Conservation (phyloP, 1,139 yeast genomes). For the Scheffersomyces titani region DNA sequence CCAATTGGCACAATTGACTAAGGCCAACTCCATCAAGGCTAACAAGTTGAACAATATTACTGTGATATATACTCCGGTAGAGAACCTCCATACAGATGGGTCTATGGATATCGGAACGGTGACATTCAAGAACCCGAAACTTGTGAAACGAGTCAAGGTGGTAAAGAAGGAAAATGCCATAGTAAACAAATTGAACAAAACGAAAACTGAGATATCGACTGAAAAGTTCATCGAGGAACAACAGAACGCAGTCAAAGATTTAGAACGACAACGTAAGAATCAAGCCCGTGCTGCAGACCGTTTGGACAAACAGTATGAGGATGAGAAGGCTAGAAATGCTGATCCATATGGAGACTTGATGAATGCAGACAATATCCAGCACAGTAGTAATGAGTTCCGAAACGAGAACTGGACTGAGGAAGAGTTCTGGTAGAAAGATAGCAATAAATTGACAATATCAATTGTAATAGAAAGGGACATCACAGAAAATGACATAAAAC, state of each 20-base stretch:
- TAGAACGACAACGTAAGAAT: conserved; percentile 33
- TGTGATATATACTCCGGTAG: conserved; percentile 76
- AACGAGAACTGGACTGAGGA: conserved; percentile 65
- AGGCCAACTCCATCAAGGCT: conserved; percentile 79
- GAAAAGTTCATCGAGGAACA: conserved; percentile 55
- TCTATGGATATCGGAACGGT: conserved; percentile 87
- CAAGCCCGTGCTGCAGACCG: conserved; percentile 32
- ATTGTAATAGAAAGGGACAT: neutral
- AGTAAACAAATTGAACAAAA: conserved; percentile 66
- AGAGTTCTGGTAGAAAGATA: conserved; percentile 41
- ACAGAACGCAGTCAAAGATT: conserved; percentile 35
- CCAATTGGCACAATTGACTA: conserved; percentile 76
- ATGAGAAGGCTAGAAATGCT: conserved; percentile 32
- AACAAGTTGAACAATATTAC: conserved; percentile 71
- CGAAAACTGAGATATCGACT: conserved; percentile 48
- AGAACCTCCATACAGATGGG: conserved; percentile 67
- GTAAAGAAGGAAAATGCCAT: conserved; percentile 62
- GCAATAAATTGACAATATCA: conserved; percentile 31
- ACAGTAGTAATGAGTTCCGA: conserved; percentile 53
- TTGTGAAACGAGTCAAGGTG: conserved; percentile 56
- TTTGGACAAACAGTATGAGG: conserved; percentile 22
- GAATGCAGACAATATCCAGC: conserved; percentile 47
- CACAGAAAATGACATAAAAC: neutral
- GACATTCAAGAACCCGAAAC: conserved; percentile 59
- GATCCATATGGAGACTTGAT: conserved; percentile 63